Conservation (phyloP, 495 filamentous ascomycete species). For the Recurvomyces mirabilis region DNA sequence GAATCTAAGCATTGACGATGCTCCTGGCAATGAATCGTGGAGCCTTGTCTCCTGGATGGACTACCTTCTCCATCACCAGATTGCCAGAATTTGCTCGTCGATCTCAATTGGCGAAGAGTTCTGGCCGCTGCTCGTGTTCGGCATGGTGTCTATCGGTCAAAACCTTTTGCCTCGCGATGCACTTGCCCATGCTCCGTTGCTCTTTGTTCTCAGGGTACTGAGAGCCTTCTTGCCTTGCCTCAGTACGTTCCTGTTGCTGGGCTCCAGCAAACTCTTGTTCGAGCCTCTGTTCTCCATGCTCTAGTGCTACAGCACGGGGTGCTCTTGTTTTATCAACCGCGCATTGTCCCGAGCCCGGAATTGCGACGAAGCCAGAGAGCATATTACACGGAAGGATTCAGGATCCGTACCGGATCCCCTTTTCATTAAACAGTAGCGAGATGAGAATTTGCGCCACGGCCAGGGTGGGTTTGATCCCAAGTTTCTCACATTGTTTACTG, state of each 20-base stretch:
- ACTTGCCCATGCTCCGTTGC: neutral
- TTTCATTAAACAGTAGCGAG: too few species aligned
- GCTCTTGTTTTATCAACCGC: neutral
- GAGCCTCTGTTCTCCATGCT: neutral
- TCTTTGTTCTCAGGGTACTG: neutral
- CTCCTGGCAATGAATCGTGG: neutral
- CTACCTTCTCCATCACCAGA: neutral
- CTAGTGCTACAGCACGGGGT: neutral
- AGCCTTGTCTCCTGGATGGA: neutral
- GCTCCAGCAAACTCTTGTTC: neutral
- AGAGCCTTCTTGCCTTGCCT: neutral
- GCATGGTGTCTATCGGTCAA: neutral
- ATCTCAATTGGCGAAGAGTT: neutral
- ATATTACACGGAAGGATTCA: neutral
- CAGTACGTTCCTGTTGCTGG: conserved; percentile 1
- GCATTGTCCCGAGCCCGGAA: neutral
- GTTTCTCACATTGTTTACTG: too few species aligned
- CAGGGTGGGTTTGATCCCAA: too few species aligned
- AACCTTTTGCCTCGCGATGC: neutral
- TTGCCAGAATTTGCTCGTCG: neutral
- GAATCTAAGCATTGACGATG: neutral
- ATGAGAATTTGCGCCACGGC: too few species aligned
- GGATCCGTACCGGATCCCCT: neutral
- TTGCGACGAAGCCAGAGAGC: neutral
- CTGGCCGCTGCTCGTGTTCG: neutral